Base-by-base conservation (phyloP, 495 filamentous ascomycete genomes). In the Xylaria palmicola region DNA sequence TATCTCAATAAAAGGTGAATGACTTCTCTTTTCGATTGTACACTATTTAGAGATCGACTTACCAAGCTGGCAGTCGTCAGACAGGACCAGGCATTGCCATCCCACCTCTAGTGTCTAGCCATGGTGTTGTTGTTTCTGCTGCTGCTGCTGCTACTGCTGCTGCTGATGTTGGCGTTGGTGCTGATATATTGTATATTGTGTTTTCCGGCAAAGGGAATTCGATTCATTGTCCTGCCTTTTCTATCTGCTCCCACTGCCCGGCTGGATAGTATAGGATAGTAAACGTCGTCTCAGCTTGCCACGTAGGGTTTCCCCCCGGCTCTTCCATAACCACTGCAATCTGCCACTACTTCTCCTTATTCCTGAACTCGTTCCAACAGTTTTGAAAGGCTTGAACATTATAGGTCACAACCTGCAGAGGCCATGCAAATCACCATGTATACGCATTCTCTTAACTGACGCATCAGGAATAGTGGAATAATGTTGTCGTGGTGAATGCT, bases 241-340 rank as follows among this genome's bases (percentile, higher is more conserved):
- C n/a, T 22, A 41, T 39, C 10, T 50, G 29, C 29, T 26, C 6
- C 19, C 8, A 40, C 22, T 51, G 26, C 30, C 6, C 17, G 45
- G 26, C 26, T n/a, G 29, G 3, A 51, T 40, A 20, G 32, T 51
- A 20, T 50, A 59, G 29, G 3, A 51, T 40, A 20, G 32, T 51
- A 20, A 59, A 59, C 45, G 56, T 59, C 56, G 51, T 59, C 32
- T 59, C 56, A 12, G 56, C 56, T 27, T 51, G 56, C 56, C 56
- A 59, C 34, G 17, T 39, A 1, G 56, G 56, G 5, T 51, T 40
- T 13, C 32, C 45, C 19, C 56, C 56, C 10, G 34, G 41, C 29
- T 59, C 56, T 37, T 59, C 56, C 56, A 59, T 59, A 19, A 59
- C 56, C 4, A 45, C 56, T 4, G 34, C 51, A 19, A 59, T 30